Base-by-base conservation (phyloP, 1,139 yeast species). In the Suhomyces guaymorum region DNA sequence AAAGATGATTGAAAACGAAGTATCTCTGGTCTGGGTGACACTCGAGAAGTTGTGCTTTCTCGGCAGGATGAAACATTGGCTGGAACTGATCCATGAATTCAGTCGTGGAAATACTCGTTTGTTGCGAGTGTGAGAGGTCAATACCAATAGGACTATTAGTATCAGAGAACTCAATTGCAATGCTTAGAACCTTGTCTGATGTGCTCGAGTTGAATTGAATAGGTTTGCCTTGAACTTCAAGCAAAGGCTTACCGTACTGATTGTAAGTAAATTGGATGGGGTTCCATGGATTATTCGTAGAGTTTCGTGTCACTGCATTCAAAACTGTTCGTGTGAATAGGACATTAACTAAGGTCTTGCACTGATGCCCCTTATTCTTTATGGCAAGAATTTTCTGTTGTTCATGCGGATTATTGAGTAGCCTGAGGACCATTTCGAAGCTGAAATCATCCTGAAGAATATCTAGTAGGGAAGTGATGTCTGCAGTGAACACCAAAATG, bases 121-220 rank as follows among this genome's bases (percentile, higher is more conserved):
- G 87, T 4, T 42, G 33, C 0, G 70, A 59, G 43, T 78, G 80
- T 0, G 88, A 82, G 19, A 83, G 57, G 50, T 83, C 94, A 0
- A 82, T 53, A 0, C 92, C 92, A 3, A 82, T 54, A 0, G 70
- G 66, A 0, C 42, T 38, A 4, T 43, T 45, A 0, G 38, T 30
- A 0, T 42, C 28, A 4, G 59, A 42, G 26, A 59, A 47, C 22
- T 63, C 63, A 0, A 82, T 58, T 0, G 63, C 75, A 16, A 81
- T 51, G 15, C 72, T 51, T 2, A 75, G 59, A 4, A 74, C 49
- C 17, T 76, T 73, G 38, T 73, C 69, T 15, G 87, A 82, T 53
- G 80, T 75, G 26, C 84, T 78, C 32, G 76, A 59, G 45, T 76
- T 77, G 53, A 77, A 73, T 24, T 59, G 57, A 14, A 69, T 48